Conservation (phyloP, 345 rosid genomes). For the Salix purpurea region DNA sequence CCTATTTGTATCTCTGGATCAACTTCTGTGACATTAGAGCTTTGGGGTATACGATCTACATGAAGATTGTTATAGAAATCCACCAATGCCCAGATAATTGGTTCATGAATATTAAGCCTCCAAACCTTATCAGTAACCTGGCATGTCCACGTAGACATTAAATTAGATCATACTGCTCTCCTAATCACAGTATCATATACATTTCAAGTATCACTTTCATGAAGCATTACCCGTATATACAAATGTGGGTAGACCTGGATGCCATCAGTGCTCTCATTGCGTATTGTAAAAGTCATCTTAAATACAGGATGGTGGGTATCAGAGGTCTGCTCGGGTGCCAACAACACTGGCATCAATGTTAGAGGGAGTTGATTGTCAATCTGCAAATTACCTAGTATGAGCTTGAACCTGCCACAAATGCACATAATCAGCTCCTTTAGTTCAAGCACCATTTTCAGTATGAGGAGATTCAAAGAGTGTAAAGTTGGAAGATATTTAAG, state of each 20-base stretch:
- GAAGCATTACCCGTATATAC: slow-evolving; percentile 73
- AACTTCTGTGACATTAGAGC: slow-evolving; percentile 66
- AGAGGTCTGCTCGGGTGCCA: slow-evolving; percentile 75
- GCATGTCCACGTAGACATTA: slow-evolving; percentile 10
- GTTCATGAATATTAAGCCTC: slow-evolving; percentile 93
- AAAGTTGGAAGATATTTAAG: background rate
- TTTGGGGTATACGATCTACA: slow-evolving; percentile 67
- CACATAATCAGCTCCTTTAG: slow-evolving; percentile 1
- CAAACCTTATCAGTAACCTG: slow-evolving; percentile 81
- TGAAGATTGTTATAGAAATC: slow-evolving; percentile 80
- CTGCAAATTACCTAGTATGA: slow-evolving; percentile 80
- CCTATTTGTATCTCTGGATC: slow-evolving; percentile 92
- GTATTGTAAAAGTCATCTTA: slow-evolving; percentile 79
- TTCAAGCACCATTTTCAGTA: background rate
- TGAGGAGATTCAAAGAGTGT: background rate
- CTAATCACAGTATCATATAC: slow-evolving; percentile 7
- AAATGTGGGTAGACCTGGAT: slow-evolving; percentile 79
- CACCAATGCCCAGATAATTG: slow-evolving; percentile 86
- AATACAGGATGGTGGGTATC: slow-evolving; percentile 82
- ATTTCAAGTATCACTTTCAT: background rate
- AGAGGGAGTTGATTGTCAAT: slow-evolving; percentile 95
- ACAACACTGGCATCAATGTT: slow-evolving; percentile 82
- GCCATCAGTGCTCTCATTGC: slow-evolving; percentile 74
- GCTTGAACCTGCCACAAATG: slow-evolving; percentile 74
- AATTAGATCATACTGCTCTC: background rate